Percentiles rank a stretch among this genome's conserved stretches.
Conservation (phyloP, 106 monocot genomes). For the Xerophyta viscosa region DNA sequence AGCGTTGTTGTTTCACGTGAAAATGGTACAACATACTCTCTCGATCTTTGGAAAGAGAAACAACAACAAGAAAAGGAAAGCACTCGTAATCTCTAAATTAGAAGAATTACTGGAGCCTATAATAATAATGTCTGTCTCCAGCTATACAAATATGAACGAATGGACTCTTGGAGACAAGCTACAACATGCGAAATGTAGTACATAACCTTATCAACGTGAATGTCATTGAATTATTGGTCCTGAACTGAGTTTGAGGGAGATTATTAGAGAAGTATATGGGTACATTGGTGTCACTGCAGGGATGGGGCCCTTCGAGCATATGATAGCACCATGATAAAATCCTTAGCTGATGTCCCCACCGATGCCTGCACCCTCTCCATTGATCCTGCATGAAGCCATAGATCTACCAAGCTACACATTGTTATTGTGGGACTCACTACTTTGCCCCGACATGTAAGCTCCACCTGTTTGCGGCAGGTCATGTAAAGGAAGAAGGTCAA, state of each 20-base stretch:
- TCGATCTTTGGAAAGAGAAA: too few relatives aligned
- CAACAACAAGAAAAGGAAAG: too few relatives aligned
- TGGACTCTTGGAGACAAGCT: too few relatives aligned
- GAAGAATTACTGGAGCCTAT: too few relatives aligned
- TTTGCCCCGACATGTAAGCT: slow-evolving; percentile 1
- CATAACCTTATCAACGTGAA: too few relatives aligned
- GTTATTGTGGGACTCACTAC: neutral
- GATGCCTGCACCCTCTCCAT: neutral
- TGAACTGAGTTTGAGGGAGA: neutral
- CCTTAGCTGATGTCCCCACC: slow-evolving; percentile 7
- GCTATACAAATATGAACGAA: too few relatives aligned
- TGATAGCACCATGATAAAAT: slow-evolving; percentile 1
- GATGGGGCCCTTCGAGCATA: neutral
- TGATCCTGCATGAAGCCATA: slow-evolving; percentile 1
- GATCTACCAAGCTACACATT: slow-evolving; percentile 1
- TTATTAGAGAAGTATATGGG: neutral
- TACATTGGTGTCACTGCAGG: neutral
- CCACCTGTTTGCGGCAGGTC: neutral
- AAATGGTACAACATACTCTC: too few relatives aligned
- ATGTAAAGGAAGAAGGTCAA: neutral
- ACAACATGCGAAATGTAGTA: too few relatives aligned
- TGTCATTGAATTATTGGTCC: too few relatives aligned
- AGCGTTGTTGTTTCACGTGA: too few relatives aligned
- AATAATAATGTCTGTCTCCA: too few relatives aligned
- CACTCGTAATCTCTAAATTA: too few relatives aligned